Base-by-base conservation (phyloP, 768 basidiomycete species). In the Phallus indusiatus region DNA sequence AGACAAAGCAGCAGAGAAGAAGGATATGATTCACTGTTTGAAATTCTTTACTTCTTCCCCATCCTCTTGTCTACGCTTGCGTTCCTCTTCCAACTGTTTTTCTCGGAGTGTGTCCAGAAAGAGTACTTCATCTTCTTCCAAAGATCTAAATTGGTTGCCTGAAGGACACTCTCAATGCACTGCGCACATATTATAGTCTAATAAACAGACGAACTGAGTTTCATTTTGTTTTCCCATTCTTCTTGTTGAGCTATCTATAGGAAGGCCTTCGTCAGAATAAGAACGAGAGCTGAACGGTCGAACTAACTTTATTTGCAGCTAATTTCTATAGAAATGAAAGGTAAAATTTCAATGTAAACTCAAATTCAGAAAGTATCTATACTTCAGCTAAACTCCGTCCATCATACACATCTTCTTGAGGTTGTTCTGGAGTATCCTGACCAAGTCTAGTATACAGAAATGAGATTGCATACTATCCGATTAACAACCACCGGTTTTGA, bases 151-250 rank as follows among this genome's bases (percentile, higher is more conserved):
- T 67, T 93, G 90, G 67, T 91, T 92, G 55, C 89, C 89, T 88
- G 69, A 33, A 51, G 42, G 56, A 12, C 36, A 36, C 52, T 53
- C 47, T 55, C 12, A 61, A 63, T 21, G 24, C 34, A 49, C 64
- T 55, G 46, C 34, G 47, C 49, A 64, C 62, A 46, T 47, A 49
- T 20, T 8, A 20, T 18, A 12, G 48, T 35, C 33, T 14, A 20
- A 49, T 46, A 50, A 42, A 37, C 24, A 17, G n/a, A 61, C 67
- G 22, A 59, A 72, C 72, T 78, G 72, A 93, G 80, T 69, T 90
- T 91, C 61, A 83, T 89, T 69, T 88, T 88, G 70, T 90, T 88
- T 68, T 93, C 90, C 88, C 89, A 93, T 81, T 93, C 88, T 70
- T 93, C 90, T 72, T 93, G 89, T 70, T 92, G 91, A 63, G 88